Base-by-base conservation (phyloP, 805 yeast genomes). In the Nakazawaea holstii region DNA sequence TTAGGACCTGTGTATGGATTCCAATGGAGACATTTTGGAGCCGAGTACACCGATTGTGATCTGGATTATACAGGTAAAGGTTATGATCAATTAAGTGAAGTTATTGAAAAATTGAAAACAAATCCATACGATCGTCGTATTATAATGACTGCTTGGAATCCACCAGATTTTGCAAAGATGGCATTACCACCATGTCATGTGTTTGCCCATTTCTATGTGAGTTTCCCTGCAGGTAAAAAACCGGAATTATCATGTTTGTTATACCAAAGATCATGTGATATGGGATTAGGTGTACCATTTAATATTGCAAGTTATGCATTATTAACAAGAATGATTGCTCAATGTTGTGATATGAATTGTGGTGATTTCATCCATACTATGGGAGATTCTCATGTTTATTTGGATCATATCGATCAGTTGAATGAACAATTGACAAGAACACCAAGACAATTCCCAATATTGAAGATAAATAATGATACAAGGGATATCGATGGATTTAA, bases 21-120 rank as follows among this genome's bases (percentile, higher is more conserved):
- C 69, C 99, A 94, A 66, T 94, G 99, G 99, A 81, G 99, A 59
- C 99, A 94, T 66, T 94, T 94, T 65, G 99, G 99, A 39, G 99
- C 99, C 5, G 81, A 87, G 55, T 94, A 94, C 63, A 72, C 60
- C 30, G 90, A 89, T 46, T 88, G 96, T 60, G 90, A 92, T 50
- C 75, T 91, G 2, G 95, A 94, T 60, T 94, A 94, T 60, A 61
- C 84, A 0, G 92, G 90, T 4, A 74, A 87, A 62, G 99, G 99
- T 10, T 84, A 80, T 48, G 99, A 94, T 63, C 99, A 94, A 69
- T 71, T 94, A 33, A 77, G 80, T 7, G 84, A 87, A 40, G 80
- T 94, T 31, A 87, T 94, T 41, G 70, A 84, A 41, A 87, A 84
- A 53, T 70, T 94, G 54, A 89, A 84, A 58, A 86, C 79, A 6